Evolutionary conservation across 371 early-diverging fungal species (phyloP).

Genomic region (Apophysomyces sp.): DNA sequence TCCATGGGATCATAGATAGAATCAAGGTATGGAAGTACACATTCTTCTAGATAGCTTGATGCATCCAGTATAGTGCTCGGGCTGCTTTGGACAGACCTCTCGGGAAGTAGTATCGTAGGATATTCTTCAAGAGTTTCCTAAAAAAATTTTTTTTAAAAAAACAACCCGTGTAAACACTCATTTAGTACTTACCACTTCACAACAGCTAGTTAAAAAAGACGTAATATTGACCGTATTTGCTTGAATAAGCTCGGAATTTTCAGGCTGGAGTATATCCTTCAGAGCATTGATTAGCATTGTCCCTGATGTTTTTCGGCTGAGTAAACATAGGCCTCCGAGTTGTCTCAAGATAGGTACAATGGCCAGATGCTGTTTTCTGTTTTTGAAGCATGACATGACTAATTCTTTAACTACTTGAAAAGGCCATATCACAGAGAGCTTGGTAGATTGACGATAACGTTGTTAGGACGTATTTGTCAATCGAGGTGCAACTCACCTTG

Average conservation of each 20-base stretch:
- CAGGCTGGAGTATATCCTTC: background rate
- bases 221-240: background rate
- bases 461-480: background rate
- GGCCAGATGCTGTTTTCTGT: conserved; percentile 19
- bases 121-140: background rate
- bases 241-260: background rate
- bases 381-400: conserved; percentile 9
- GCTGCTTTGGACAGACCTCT: background rate
- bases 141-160: background rate
- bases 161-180: background rate
- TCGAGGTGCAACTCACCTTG: background rate
- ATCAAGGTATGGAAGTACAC: background rate
- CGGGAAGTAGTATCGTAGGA: background rate
- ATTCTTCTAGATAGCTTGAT: background rate
- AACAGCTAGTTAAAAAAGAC: background rate
- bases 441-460: no score
- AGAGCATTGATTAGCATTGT: conserved; percentile 2
- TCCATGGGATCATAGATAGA: background rate
- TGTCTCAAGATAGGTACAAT: conserved; percentile 20
- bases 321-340: conserved; percentile 9
- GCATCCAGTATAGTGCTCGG: background rate
- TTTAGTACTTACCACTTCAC: background rate
- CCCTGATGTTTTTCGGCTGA: background rate
- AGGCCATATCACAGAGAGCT: conserved; percentile 30
- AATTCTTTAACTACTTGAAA: conserved; percentile 15